phyloP scores from a whole-genome alignment of 768 basidiomycete species.

The Mycena filopes region DNA sequence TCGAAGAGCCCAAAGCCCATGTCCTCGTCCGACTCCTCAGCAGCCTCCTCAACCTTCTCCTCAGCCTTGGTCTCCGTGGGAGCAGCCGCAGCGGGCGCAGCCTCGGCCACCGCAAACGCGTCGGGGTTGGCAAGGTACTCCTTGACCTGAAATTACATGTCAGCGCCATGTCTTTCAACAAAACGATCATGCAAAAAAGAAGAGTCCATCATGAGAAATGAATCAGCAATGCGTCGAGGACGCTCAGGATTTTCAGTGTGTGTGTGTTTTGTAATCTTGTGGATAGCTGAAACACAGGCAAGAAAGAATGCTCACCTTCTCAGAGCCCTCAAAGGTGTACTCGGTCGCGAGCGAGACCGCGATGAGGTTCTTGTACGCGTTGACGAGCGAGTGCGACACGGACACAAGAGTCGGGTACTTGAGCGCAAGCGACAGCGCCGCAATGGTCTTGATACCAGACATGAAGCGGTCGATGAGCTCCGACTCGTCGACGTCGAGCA shows the following conservation, averaged over 20 bases:
- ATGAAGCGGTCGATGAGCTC: constrained; percentile 94
- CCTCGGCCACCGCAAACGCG: constrained; percentile 89
- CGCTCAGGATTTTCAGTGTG: constrained; percentile 92
- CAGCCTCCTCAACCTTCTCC: constrained; percentile 79
- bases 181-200: constrained; percentile 16
- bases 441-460: constrained; percentile 94
- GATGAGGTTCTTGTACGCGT: constrained; percentile 98
- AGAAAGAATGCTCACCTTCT: constrained; percentile 74
- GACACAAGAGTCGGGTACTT: constrained; percentile 97
- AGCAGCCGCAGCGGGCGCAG: constrained; percentile 67
- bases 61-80: constrained; percentile 70
- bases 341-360: constrained; percentile 91
- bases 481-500: constrained; percentile 93
- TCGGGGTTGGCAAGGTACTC: constrained; percentile 98
- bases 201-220: constrained; percentile 44
- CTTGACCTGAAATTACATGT: constrained; percentile 72
- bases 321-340: constrained; percentile 92
- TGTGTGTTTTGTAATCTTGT: constrained; percentile 49
- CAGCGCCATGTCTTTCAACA: constrained; percentile 18
- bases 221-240: constrained; percentile 53
- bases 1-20: constrained; percentile 98
- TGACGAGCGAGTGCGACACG: constrained; percentile 94
- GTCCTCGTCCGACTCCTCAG: constrained; percentile 89
- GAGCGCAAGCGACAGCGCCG: constrained; percentile 94
- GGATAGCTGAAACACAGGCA: constrained; percentile 31